Evolutionary conservation across 345 rosid species (phyloP), one percentile per base, ranked within the genome.

Genomic region (Barbarea vulgaris): DNA sequence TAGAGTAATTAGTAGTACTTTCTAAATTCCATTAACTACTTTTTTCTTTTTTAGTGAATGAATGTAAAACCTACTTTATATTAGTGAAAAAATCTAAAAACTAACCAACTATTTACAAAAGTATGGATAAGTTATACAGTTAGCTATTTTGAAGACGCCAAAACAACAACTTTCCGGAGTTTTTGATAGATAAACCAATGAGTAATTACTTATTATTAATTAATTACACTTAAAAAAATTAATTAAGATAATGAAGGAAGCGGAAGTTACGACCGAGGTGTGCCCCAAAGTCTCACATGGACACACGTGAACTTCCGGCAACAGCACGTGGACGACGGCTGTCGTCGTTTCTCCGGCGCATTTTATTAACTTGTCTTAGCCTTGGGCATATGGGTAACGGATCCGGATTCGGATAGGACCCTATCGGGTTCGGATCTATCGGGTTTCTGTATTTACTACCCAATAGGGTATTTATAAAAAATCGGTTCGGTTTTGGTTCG

Each of bases 241-340:
- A 56, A 67, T 61, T 64, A 67, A 82, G 75, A 55, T 41, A 55
- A 51, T 27, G 65, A 25, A 72, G 74, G 83, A 81, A 77, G 58
- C 42, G 72, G 69, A 69, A 62, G 39, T 60, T 76, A 41, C 64
- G 80, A 69, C 70, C 50, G 58, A 76, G 56, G 34, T 31, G 79
- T 27, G 62, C 47, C 68, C 63, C 48, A 28, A 67, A 62, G 60
- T 21, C 59, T 83, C 89, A 83, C 92, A 85, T 91, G 97, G 75
- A 27, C 69, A 81, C 92, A 87, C 88, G 90, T 87, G 90, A 69
- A 63, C 53, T 47, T 17, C 55, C 68, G 64, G 70, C 79, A 80
- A 27, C 3, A 33, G 67, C 85, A 87, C 86, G 89, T 86, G 88
- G 82, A 68, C 74, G 85, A 68, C 69, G 74, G 88, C 82, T 84